Base-by-base conservation (phyloP, 495 filamentous ascomycete genomes). In the Hypoxylon cercidicola region DNA sequence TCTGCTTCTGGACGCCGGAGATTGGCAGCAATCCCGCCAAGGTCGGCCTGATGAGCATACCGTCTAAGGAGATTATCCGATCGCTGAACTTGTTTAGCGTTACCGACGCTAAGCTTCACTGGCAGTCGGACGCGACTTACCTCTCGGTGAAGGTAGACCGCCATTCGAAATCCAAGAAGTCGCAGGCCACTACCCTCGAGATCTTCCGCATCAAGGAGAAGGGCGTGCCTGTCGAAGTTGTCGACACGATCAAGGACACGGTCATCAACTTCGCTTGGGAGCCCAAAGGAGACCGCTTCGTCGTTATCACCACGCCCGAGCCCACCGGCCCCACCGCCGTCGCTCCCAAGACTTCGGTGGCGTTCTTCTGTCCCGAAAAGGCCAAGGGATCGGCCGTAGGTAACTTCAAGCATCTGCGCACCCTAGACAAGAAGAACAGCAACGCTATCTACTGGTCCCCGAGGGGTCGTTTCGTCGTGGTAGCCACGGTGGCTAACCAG, bases 361-460 rank as follows among this genome's bases (percentile, higher is more conserved):
- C 91, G 16, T 99, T 99, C 87, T 99, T 94, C 80, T 93, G 91
- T 59, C 92, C 95, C 0, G 95, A 99, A 77, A 97, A 96, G 81
- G 75, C 84, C 69, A 97, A 97, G 84, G 85, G 84, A 32, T 74
- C 82, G 34, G 81, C 82, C 10, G 81, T 91, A 16, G 95, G 95
- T 49, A 97, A 96, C 82, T 99, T 97, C 85, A 95, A 92, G 83
- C 90, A 93, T 65, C 88, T 98, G 55, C 87, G 90, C 40, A 97
- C 93, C 0, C 83, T 96, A 18, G 95, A 99, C 67, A 97, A 97
- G 87, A 97, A 97, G 85, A 99, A 93, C 77, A 96, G 89, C 85
- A 99, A 99, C 72, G 96, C 90, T 52, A 98, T 99, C 72, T 97
- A 97, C 87, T 99, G 95, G 95, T 96, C 92, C n/a, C 95, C 95